These are phyloP conservation scores for Mrakia blollopis DNA, from an alignment of 768 basidiomycete species.

Conservation along the genomic window DNA sequence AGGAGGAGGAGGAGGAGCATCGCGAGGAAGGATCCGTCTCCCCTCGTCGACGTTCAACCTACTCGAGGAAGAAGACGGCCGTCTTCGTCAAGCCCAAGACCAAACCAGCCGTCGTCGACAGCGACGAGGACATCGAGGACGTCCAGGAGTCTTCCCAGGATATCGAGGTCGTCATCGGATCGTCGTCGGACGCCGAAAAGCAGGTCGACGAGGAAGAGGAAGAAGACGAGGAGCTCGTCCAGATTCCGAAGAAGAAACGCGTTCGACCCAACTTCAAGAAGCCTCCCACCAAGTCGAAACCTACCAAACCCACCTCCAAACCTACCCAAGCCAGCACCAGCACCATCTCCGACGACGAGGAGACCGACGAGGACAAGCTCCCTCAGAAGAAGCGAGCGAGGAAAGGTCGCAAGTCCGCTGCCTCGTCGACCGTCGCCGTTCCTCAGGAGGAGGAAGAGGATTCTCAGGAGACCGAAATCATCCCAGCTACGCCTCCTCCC, in stretches of 20 bases:
- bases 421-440: too few relatives aligned
- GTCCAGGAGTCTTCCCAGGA: not conserved
- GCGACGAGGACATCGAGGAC: conserved; percentile 1
- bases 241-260: not conserved
- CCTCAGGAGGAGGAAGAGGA: not conserved
- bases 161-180: not conserved
- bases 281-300: not conserved
- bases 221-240: too few relatives aligned
- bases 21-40: too few relatives aligned
- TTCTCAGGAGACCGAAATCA: not conserved
- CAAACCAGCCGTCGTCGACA: not conserved
- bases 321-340: not conserved
- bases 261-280: not conserved
- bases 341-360: not conserved
- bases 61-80: not conserved
- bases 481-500: not conserved
- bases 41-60: not conserved
- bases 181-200: not conserved
- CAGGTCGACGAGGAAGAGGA: not conserved
- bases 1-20: not conserved
- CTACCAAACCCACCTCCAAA: not conserved
- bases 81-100: not conserved
- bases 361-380: not conserved
- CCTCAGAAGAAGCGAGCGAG: not conserved
- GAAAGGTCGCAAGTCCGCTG: not conserved